phyloP scores from a whole-genome alignment of 129 eudicot species.

The Deinandra increscens region DNA sequence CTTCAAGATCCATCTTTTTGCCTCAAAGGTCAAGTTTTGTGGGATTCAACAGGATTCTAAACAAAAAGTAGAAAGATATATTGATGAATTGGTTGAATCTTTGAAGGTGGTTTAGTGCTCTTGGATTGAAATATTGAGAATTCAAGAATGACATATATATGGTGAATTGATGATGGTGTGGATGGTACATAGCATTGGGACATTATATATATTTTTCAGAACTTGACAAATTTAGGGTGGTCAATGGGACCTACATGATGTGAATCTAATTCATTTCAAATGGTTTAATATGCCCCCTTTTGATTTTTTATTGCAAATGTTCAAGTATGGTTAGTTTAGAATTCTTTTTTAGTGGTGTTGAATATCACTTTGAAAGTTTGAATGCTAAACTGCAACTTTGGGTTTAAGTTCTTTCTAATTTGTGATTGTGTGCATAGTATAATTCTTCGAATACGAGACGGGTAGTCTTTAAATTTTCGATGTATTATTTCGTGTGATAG shows the following conservation, averaged over 20 bases:
- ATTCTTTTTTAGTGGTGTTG: slow-evolving; percentile 11
- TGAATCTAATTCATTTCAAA: slow-evolving; percentile 24
- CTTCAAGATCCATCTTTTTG: slow-evolving; percentile 67
- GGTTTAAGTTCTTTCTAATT: no score
- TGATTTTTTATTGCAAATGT: slow-evolving; percentile 26
- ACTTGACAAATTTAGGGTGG: slow-evolving; percentile 34
- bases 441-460: no score
- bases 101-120: slow-evolving; percentile 47
- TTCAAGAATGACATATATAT: neutral
- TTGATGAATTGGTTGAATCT: slow-evolving; percentile 13
- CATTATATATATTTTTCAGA: slow-evolving; percentile 1
- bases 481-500: no score
- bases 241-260: slow-evolving; percentile 44
- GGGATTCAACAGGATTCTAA: slow-evolving; percentile 15
- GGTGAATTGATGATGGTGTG: slow-evolving; percentile 8
- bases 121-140: slow-evolving; percentile 8
- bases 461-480: no score
- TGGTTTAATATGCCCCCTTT: slow-evolving; percentile 16
- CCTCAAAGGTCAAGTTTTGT: slow-evolving; percentile 9
- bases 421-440: no score
- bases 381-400: slow-evolving; percentile 18
- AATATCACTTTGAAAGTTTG: neutral
- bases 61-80: neutral
- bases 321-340: slow-evolving; percentile 20
- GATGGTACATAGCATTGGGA: slow-evolving; percentile 1